Conservation (phyloP, 2,329 filamentous ascomycete genomes). For the Neopestalotiopsis sp. region DNA sequence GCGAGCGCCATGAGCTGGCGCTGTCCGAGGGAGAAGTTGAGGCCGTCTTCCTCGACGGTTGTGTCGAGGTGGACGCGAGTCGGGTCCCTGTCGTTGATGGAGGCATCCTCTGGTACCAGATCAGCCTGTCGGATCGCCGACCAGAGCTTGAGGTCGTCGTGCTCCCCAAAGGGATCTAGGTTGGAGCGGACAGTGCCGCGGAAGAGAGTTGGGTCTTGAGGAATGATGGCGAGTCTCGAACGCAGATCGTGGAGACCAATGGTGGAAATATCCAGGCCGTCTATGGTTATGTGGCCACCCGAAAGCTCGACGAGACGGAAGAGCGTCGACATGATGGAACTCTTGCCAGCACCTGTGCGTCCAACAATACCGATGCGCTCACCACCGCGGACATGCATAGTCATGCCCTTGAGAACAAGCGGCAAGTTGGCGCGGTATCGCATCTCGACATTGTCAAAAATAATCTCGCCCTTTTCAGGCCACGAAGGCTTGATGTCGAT, state of each 20-base stretch:
- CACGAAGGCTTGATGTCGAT: conserved; percentile 75
- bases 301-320: conserved; percentile 77
- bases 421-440: conserved; percentile 76
- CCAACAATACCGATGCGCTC: conserved; percentile 84
- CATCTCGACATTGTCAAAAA: conserved; percentile 79
- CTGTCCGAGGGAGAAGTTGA: conserved; percentile 95
- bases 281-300: conserved; percentile 66
- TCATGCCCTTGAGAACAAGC: conserved; percentile 73
- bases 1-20: conserved; percentile 95
- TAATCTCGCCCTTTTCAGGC: conserved; percentile 86
- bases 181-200: conserved; percentile 80
- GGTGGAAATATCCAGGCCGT: conserved; percentile 72
- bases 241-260: conserved; percentile 78
- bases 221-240: conserved; percentile 80
- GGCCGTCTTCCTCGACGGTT: conserved; percentile 87
- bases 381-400: conserved; percentile 75
- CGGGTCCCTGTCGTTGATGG: conserved; percentile 39
- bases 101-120: conserved; percentile 56
- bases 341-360: conserved; percentile 83
- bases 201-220: conserved; percentile 85
- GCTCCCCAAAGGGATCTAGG: conserved; percentile 80
- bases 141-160: conserved; percentile 80
- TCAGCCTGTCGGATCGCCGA: conserved; percentile 78
- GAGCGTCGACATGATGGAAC: conserved; percentile 81
- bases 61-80: conserved; percentile 81